Evolutionary conservation across 1,284 basidiomycete species (phyloP).

Genomic region (Chalciporus piperatoides): DNA sequence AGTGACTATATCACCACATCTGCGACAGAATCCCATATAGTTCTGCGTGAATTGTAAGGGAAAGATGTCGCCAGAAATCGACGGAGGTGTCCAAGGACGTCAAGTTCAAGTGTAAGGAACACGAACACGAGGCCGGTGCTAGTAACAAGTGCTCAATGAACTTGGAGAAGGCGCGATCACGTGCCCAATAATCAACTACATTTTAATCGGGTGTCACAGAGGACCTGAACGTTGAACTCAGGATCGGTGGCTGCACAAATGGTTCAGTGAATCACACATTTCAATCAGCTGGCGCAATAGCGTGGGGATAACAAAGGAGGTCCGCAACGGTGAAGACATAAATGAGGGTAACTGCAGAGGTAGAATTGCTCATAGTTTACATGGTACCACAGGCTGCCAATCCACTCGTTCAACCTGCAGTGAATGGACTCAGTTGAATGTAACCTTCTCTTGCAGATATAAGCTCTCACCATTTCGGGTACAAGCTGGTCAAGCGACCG

Average conservation of each 20-base stretch:
- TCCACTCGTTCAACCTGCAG: constrained; percentile 60
- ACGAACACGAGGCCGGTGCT: not conserved
- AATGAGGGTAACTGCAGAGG: not conserved
- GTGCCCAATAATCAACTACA: constrained; percentile 14
- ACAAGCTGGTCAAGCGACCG: constrained; percentile 65
- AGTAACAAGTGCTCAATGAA: too few relatives aligned
- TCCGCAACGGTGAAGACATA: not conserved
- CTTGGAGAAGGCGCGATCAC: constrained; percentile 19
- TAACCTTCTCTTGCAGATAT: not conserved
- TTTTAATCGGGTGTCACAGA: too few relatives aligned
- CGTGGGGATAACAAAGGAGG: not conserved
- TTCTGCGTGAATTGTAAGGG: not conserved
- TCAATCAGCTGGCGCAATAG: not conserved
- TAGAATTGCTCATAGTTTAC: constrained; percentile 20
- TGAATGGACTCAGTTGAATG: constrained; percentile 52
- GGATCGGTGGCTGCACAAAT: too few relatives aligned
- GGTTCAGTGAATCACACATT: too few relatives aligned
- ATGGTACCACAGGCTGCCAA: constrained; percentile 48
- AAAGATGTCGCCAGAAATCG: not conserved
- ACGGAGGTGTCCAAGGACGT: not conserved
- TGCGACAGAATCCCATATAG: constrained; percentile 72
- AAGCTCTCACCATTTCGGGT: constrained; percentile 68
- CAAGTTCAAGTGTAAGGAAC: not conserved
- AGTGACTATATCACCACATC: constrained; percentile 75
- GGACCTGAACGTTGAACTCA: too few relatives aligned